Evolutionary conservation across 2,329 filamentous ascomycete species (phyloP), one percentile per base, ranked within the genome.

Genomic region (Aspergillus novofumigatus): DNA sequence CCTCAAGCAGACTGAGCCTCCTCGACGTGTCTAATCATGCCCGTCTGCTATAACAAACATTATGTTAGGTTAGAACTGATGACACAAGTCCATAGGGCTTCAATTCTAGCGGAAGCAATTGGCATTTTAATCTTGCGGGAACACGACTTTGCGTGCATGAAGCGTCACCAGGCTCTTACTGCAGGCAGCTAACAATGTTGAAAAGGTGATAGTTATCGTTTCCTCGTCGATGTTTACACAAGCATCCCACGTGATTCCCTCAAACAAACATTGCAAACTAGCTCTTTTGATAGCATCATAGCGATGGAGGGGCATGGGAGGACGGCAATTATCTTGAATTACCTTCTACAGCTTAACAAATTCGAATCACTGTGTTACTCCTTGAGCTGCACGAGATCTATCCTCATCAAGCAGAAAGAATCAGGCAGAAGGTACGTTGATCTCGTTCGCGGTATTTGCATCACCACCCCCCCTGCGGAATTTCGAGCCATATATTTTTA

Each of bases 151-250:
- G 32, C 11, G 1, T 35, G 32, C 14, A 17, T 35, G 32, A 35
- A 35, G 32, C 14, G 14, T 17, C 32, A 35, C 5, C 14, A 17
- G 4, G 32, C 32, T 35, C 4, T 35, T 14, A 35, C 32, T 35
- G 32, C 14, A 7, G 32, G 2, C 14, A 35, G 32, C 32, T 17
- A 35, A 35, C 6, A 6, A 35, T 17, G 5, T 35, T 6, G 32
- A 17, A 35, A 17, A 35, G 32, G 14, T 35, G 32, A 35, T 35
- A n/a, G n/a, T n/a, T n/a, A 17, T 35, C 14, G 32, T 14, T 35
- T 17, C 14, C 14, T 17, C 11, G 4, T 35, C 2, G 4, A 38
- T 75, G 59, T 75, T 79, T 56, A 79, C 75, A 32, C 23, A 53
- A 11, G 17, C 17, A 32, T 44, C 38, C 56, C 57, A 63, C 57